These are phyloP conservation scores for Penicillium robsamsonii DNA, from an alignment of 495 filamentous ascomycete species.

Conservation along the genomic window DNA sequence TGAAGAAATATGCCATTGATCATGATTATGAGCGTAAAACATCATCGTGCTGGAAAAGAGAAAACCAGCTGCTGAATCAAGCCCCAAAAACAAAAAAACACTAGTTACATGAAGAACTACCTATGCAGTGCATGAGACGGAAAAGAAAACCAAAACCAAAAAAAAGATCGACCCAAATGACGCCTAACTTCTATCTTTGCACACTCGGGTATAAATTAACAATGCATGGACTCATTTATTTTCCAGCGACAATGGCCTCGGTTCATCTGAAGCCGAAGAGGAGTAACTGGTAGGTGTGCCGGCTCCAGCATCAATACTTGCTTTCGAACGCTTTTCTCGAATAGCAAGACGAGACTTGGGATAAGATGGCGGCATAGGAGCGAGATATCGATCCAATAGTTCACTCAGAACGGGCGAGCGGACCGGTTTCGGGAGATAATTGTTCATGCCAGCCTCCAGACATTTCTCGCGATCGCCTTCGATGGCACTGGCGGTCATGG, in stretches of 20 bases:
- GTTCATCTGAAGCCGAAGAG: constrained; percentile 38
- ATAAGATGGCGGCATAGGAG: constrained; percentile 48
- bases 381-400: constrained; percentile 70
- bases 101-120: neutral
- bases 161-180: constrained; percentile 11
- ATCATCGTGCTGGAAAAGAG: neutral
- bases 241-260: constrained; percentile 15
- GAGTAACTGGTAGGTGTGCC: constrained; percentile 39
- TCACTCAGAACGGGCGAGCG: constrained; percentile 68
- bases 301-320: constrained; percentile 32
- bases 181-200: constrained; percentile 22
- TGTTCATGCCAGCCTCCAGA: constrained; percentile 90
- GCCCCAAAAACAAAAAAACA: neutral
- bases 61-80: neutral
- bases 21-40: neutral
- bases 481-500: constrained; percentile 91
- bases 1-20: neutral
- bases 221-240: constrained; percentile 22
- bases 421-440: constrained; percentile 91
- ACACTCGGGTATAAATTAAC: constrained; percentile 27
- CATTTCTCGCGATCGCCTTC: constrained; percentile 91
- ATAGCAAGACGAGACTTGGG: constrained; percentile 40
- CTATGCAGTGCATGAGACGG: constrained; percentile 11
- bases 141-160: constrained; percentile 4
- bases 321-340: constrained; percentile 33